phyloP scores from a whole-genome alignment of 140 eudicot species.

The Flaveria floridana region DNA sequence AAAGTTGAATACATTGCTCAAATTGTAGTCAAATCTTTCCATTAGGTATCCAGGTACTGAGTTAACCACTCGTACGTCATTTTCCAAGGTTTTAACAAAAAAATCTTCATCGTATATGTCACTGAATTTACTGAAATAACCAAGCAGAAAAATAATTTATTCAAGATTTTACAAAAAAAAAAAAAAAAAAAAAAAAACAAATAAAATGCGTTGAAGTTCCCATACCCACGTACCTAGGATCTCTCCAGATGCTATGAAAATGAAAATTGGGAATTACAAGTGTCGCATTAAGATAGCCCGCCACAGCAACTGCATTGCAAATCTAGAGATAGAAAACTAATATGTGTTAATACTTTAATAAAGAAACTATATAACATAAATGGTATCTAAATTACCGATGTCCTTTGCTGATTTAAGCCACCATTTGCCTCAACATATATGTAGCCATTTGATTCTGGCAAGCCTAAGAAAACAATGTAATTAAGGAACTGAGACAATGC shows the following conservation, averaged over 20 bases:
- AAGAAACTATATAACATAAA: conserved; percentile 12
- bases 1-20: conserved; percentile 79
- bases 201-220: background rate
- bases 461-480: conserved; percentile 39
- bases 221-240: conserved; percentile 66
- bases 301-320: conserved; percentile 99
- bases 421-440: conserved; percentile 92
- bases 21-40: conserved; percentile 84
- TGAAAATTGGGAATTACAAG: conserved; percentile 88
- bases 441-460: conserved; percentile 95
- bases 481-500: conserved; percentile 4
- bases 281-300: conserved; percentile 93
- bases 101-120: conserved; percentile 84
- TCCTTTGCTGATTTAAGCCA: conserved; percentile 92
- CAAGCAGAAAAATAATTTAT: conserved; percentile 26
- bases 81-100: conserved; percentile 60
- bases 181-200: background rate
- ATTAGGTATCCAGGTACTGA: conserved; percentile 73
- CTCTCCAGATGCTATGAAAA: conserved; percentile 95
- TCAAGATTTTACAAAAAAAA: background rate
- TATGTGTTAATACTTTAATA: background rate
- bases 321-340: conserved; percentile 47
- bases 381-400: conserved; percentile 54
- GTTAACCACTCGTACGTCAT: conserved; percentile 73
- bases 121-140: conserved; percentile 66